Base-by-base conservation (phyloP, 768 basidiomycete species). In the Lanmaoa rubissima region DNA sequence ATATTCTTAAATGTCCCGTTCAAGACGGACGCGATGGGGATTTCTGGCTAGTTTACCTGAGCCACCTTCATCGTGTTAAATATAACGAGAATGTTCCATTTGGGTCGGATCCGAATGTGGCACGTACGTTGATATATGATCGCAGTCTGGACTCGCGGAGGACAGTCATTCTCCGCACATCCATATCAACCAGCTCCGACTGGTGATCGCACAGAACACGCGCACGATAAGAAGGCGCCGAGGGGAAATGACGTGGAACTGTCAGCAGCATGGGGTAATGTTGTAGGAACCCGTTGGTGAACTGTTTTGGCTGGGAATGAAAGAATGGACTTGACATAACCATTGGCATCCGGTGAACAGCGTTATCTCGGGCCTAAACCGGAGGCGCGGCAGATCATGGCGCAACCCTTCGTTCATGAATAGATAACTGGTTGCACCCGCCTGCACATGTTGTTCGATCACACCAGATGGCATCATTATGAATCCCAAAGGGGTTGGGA, bases 391-490 rank as follows among this genome's bases (percentile, higher is more conserved):
- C 48, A 63, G 46, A 51, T 53, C 48, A 55, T 36, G 65, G 62
- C 66, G 65, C 31, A 66, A 54, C 34, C 12, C 28, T 19, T 17
- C 26, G 58, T 48, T 56, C 54, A 48, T 7, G 48, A 55, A 61
- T 62, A 51, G 55, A 53, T 51, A 55, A 45, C 56, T 42, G 31
- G 39, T 40, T 58, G 43, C 50, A 61, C 56, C 63, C 21, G 47
- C n/a, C 50, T 36, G 48, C 41, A 54, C 56, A 55, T 55, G 63
- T 48, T 44, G 52, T 55, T 63, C 48, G 55, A 63, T 66, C 65
- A 48, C 55, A 49, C 48, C 39, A 45, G 66, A 68, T 60, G 62
- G 53, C 55, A 67, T 60, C 60, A 62, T 59, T 52, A 61, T 58
- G 39, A 26, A 10, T 54, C 56, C 58, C 12, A n/a, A 64, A 61